Percentiles rank a stretch among this genome's conserved stretches.
Evolutionary conservation across 768 basidiomycete species (phyloP).

Genomic region (Neoboletus brunneissimus): DNA sequence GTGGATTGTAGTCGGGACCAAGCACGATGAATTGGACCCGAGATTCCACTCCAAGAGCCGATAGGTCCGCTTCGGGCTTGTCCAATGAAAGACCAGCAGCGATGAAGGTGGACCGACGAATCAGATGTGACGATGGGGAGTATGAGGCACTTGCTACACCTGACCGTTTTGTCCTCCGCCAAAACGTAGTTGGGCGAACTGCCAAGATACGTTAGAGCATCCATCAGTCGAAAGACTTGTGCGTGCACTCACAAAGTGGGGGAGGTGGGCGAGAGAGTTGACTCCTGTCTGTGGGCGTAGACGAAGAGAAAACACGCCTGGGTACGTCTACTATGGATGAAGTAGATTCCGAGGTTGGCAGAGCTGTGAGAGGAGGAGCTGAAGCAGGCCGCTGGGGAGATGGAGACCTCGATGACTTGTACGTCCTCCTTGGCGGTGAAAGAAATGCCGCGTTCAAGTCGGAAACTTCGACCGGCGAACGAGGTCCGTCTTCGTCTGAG

Average conservation of each 20-base stretch:
- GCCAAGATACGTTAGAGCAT: background rate
- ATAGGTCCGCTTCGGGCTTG: conserved; percentile 55
- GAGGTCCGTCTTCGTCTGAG: conserved; percentile 18
- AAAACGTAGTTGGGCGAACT: conserved; percentile 84
- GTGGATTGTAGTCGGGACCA: conserved; percentile 37
- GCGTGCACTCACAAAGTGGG: conserved; percentile 52
- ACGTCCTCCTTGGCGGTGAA: conserved; percentile 30
- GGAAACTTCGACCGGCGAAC: conserved; percentile 25
- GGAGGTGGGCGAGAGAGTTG: conserved; percentile 61
- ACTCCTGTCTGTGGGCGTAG: conserved; percentile 18
- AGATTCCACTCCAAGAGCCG: conserved; percentile 60
- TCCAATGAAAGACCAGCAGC: conserved; percentile 73
- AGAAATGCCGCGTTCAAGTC: conserved; percentile 20
- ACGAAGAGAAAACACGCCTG: conserved; percentile 16
- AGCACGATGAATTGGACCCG: conserved; percentile 42
- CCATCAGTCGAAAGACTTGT: background rate
- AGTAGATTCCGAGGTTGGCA: background rate
- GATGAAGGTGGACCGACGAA: conserved; percentile 76
- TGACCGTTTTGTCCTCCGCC: conserved; percentile 69
- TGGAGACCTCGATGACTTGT: conserved; percentile 17
- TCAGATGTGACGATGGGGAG: conserved; percentile 68
- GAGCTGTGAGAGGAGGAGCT: conserved; percentile 21
- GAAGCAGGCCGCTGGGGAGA: conserved; percentile 18
- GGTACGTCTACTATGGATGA: conserved; percentile 8
- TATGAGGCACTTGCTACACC: conserved; percentile 70